These are phyloP conservation scores for Chenopodium formosanum DNA, from an alignment of 148 eudicot species.

Conservation along the genomic window DNA sequence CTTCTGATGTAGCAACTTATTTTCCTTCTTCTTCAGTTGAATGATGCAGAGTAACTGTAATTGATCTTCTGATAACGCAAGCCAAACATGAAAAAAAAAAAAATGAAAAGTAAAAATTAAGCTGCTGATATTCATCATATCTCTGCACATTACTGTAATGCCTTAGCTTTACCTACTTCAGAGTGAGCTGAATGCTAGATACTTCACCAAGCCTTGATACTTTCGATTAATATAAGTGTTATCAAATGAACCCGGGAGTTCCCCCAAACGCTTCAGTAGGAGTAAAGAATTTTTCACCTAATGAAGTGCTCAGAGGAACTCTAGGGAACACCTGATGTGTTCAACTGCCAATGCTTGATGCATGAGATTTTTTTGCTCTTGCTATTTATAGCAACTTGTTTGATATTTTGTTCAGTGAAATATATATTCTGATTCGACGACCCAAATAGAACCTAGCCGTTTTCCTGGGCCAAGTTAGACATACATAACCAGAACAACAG, in stretches of 20 bases:
- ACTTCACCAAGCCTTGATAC: neutral
- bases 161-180: neutral
- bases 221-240: neutral
- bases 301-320: constrained; percentile 15
- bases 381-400: neutral
- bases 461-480: neutral
- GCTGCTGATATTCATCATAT: neutral
- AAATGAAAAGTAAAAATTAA: too few species aligned
- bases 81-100: neutral
- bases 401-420: neutral
- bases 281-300: too few species aligned
- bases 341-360: neutral
- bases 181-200: neutral
- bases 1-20: neutral
- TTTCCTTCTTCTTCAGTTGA: neutral
- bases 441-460: neutral
- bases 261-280: constrained; percentile 33
- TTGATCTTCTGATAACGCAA: neutral
- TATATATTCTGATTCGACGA: neutral
- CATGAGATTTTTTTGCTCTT: neutral
- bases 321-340: constrained; percentile 2
- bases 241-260: constrained; percentile 24
- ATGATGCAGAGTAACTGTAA: neutral
- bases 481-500: neutral
- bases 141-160: neutral